These are phyloP conservation scores for Olyra latifolia DNA, from an alignment of 176 grass and related monocot species.

Conservation along the genomic window DNA sequence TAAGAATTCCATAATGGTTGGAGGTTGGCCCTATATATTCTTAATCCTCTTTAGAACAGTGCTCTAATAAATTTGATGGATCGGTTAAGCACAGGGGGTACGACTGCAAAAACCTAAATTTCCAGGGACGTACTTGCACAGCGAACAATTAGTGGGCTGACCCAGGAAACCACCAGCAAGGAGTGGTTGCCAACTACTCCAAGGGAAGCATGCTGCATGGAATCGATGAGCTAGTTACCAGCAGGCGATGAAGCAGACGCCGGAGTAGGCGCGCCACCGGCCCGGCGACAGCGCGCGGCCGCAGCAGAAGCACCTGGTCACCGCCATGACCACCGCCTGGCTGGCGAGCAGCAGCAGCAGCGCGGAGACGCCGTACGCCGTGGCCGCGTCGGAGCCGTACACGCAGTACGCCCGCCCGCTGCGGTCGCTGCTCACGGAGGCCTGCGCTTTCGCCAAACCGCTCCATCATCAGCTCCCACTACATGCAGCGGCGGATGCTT, in stretches of 20 bases:
- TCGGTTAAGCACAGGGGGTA: too few relatives aligned
- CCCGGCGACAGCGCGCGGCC: slow-evolving; percentile 59
- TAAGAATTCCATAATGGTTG: too few relatives aligned
- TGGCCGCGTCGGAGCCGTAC: slow-evolving; percentile 70
- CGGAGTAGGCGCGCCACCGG: slow-evolving; percentile 52
- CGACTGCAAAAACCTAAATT: background rate
- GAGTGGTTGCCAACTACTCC: background rate
- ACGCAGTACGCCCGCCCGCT: slow-evolving; percentile 41
- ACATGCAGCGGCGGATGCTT: background rate
- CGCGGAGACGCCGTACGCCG: slow-evolving; percentile 64
- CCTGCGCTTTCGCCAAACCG: slow-evolving; percentile 13
- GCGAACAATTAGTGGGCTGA: background rate
- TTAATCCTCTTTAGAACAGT: too few relatives aligned
- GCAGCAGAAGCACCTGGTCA: slow-evolving; percentile 85
- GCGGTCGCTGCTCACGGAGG: background rate
- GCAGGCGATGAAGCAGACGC: slow-evolving; percentile 66
- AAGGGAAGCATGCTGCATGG: background rate
- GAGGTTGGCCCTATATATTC: too few relatives aligned
- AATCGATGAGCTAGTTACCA: slow-evolving; percentile 45
- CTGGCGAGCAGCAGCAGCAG: slow-evolving; percentile 58
- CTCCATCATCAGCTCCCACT: background rate
- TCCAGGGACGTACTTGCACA: background rate
- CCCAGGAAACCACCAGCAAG: background rate
- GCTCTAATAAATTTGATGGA: background rate
- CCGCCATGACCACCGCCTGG: slow-evolving; percentile 57